phyloP scores from a whole-genome alignment of 2,329 filamentous ascomycete species.

The Fusarium miscanthi region DNA sequence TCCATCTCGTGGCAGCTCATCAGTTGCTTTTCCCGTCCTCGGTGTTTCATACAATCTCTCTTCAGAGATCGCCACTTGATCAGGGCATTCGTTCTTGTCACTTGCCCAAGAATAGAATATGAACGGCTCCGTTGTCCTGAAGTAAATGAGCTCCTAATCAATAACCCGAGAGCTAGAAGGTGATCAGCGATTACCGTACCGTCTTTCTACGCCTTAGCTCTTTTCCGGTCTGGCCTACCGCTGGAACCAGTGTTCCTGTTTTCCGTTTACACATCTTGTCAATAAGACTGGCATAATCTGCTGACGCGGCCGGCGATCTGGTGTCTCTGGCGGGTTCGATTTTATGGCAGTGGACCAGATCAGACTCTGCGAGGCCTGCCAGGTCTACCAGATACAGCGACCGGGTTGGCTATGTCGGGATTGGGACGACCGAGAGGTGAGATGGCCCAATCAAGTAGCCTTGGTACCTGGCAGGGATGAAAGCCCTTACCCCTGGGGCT shows the following conservation, averaged over 20 bases:
- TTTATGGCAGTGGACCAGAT: constrained; percentile 8
- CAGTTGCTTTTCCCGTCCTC: not conserved
- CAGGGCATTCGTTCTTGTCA: not conserved
- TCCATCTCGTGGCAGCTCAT: constrained; percentile 4
- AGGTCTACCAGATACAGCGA: constrained; percentile 13
- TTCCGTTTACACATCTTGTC: constrained; percentile 16
- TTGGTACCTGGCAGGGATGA: constrained; percentile 43
- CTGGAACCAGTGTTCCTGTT: constrained; percentile 14
- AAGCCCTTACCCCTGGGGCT: constrained; percentile 16
- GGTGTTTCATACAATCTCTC: not conserved
- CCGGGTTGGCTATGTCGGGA: constrained; percentile 13
- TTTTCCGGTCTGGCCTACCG: constrained; percentile 26
- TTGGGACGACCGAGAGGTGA: constrained; percentile 2
- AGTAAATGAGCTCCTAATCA: constrained; percentile 1
- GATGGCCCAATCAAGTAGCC: constrained; percentile 34
- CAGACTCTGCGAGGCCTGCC: constrained; percentile 7
- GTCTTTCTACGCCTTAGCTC: constrained; percentile 2
- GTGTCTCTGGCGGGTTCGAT: constrained; percentile 16
- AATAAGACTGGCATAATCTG: constrained; percentile 16
- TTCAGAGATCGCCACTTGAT: not conserved
- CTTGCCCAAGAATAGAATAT: not conserved
- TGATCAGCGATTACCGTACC: constrained; percentile 15
- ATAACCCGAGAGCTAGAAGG: constrained; percentile 3
- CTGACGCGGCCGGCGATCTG: constrained; percentile 41
- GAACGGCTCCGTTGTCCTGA: constrained; percentile 3